A percentile compares a stretch with the other conserved stretches of the same genome.
Conservation (phyloP, 2,329 filamentous ascomycete species). For the Venturiaceae sp. region DNA sequence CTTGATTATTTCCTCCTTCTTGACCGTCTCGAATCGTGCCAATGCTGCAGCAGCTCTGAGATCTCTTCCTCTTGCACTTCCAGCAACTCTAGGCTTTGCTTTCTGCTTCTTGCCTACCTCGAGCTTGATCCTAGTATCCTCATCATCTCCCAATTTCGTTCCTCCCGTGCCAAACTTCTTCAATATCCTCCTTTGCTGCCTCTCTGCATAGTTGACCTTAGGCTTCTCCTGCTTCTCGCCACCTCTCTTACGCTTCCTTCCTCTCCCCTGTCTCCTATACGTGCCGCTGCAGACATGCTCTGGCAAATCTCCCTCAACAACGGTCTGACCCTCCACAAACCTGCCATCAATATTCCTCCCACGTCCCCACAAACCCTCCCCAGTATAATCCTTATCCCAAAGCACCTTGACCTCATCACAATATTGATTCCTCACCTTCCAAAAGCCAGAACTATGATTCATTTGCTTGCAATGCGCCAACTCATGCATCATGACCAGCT, state of each 20-base stretch:
- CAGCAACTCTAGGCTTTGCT: slow-evolving; percentile 63
- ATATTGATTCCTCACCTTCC: slow-evolving; percentile 67
- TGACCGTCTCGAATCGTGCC: slow-evolving; percentile 53
- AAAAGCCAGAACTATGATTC: slow-evolving; percentile 78
- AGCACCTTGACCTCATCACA: slow-evolving; percentile 60
- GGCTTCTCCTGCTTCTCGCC: slow-evolving; percentile 29
- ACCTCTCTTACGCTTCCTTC: slow-evolving; percentile 44
- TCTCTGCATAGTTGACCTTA: slow-evolving; percentile 57
- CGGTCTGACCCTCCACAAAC: not conserved
- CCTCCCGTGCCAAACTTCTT: slow-evolving; percentile 71
- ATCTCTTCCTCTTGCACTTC: slow-evolving; percentile 64
- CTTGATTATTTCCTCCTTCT: slow-evolving; percentile 30
- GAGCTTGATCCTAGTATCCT: slow-evolving; percentile 52
- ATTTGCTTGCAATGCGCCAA: slow-evolving; percentile 83
- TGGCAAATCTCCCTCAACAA: slow-evolving; percentile 49
- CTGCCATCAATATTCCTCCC: slow-evolving; percentile 52
- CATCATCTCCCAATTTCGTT: slow-evolving; percentile 58
- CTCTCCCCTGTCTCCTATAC: slow-evolving; percentile 49
- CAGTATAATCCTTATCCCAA: slow-evolving; percentile 62
- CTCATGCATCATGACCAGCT: slow-evolving; percentile 95
- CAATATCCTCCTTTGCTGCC: slow-evolving; percentile 59
- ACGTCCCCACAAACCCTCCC: slow-evolving; percentile 75
- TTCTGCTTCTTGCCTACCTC: slow-evolving; percentile 54
- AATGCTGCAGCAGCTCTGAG: slow-evolving; percentile 67
- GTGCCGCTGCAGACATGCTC: slow-evolving; percentile 74